Conservation (phyloP, 148 eudicot species). For the Spergularia marina region DNA sequence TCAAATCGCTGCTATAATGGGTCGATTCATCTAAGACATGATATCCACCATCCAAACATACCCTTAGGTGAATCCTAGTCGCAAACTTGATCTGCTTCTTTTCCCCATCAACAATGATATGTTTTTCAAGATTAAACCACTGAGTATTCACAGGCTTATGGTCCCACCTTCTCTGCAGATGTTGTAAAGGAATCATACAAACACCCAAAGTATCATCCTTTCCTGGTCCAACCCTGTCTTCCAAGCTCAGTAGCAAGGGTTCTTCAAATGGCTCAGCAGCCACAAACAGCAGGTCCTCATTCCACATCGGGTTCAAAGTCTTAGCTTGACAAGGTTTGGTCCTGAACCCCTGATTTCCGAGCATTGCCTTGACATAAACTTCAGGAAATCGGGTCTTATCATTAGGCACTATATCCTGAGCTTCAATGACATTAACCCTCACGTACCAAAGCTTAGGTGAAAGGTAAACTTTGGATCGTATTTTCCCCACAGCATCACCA, state of each 20-base stretch:
- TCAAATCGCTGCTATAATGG: slow-evolving; percentile 61
- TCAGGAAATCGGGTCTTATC: slow-evolving; percentile 58
- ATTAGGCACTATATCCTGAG: slow-evolving; percentile 57
- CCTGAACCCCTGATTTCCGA: slow-evolving; percentile 49
- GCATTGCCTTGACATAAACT: slow-evolving; percentile 47
- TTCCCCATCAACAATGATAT: slow-evolving; percentile 49
- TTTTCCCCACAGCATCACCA: slow-evolving; percentile 49
- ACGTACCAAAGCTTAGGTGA: slow-evolving; percentile 83
- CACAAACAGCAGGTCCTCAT: slow-evolving; percentile 71
- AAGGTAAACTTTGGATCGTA: slow-evolving; percentile 69
- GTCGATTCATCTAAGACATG: slow-evolving; percentile 78
- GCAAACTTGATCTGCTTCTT: slow-evolving; percentile 64
- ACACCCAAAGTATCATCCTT: slow-evolving; percentile 57
- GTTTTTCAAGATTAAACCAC: slow-evolving; percentile 75
- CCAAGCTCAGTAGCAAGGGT: slow-evolving; percentile 53
- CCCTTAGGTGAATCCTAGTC: slow-evolving; percentile 59
- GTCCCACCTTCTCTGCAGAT: slow-evolving; percentile 53
- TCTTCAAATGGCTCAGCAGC: slow-evolving; percentile 78
- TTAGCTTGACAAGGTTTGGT: slow-evolving; percentile 42
- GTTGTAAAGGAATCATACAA: slow-evolving; percentile 40
- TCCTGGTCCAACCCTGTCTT: slow-evolving; percentile 49
- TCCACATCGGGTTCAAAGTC: slow-evolving; percentile 67
- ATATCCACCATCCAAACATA: slow-evolving; percentile 75
- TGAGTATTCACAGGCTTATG: slow-evolving; percentile 50
- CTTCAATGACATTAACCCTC: slow-evolving; percentile 69